Evolutionary conservation across 2,329 filamentous ascomycete species (phyloP).

Genomic region (Cladosporium oxysporum): DNA sequence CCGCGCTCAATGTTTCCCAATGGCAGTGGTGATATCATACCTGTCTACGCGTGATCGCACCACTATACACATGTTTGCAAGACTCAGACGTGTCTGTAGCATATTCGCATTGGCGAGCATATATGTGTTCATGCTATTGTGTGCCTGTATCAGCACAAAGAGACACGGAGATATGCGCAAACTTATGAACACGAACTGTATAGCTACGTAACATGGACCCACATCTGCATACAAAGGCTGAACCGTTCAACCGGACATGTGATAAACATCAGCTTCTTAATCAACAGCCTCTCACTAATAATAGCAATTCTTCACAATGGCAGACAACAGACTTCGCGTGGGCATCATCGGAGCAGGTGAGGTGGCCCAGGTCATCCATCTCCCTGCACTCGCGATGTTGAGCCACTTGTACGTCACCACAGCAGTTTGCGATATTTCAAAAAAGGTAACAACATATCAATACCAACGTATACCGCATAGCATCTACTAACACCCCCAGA

Average conservation of each 20-base stretch:
- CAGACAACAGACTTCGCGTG: slow-evolving; percentile 31
- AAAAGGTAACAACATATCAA: slow-evolving; percentile 29
- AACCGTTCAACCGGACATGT: not conserved
- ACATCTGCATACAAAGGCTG: slow-evolving; percentile 7
- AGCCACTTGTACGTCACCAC: slow-evolving; percentile 49
- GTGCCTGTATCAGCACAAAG: not conserved
- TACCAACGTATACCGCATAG: slow-evolving; percentile 21
- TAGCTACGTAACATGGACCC: slow-evolving; percentile 16
- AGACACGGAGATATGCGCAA: not conserved
- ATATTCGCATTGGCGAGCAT: not conserved
- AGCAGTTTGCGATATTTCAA: slow-evolving; percentile 56
- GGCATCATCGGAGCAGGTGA: slow-evolving; percentile 54
- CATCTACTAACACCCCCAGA: slow-evolving; percentile 21
- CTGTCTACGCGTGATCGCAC: not conserved
- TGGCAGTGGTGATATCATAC: not conserved
- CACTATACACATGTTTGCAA: not conserved
- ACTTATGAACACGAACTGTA: not conserved
- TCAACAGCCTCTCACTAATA: not conserved
- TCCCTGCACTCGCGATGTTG: slow-evolving; percentile 52
- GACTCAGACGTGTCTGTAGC: not conserved
- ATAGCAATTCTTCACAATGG: not conserved
- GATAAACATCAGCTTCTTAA: not conserved
- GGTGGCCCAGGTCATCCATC: slow-evolving; percentile 49
- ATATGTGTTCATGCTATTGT: not conserved
- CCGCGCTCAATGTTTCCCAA: not conserved